A percentile compares a stretch with the other conserved stretches of the same genome.
phyloP scores from a whole-genome alignment of 306 rosid species.

The Gillenia trifoliata region DNA sequence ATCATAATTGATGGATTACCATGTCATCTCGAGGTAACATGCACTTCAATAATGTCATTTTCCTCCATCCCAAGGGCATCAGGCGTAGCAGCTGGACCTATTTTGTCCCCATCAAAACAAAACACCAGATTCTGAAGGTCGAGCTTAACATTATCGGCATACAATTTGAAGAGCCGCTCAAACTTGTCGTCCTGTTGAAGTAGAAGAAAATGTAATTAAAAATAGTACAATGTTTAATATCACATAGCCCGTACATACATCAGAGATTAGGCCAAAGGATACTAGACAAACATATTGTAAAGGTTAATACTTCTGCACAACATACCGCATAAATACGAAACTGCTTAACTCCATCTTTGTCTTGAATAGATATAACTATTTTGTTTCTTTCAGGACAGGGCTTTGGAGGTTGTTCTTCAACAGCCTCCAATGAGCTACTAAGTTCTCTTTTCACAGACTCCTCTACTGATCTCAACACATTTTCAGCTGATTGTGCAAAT shows the following conservation, averaged over 20 bases:
- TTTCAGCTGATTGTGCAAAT: slow-evolving; percentile 60
- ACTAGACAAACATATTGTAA: background rate
- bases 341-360: slow-evolving; percentile 62
- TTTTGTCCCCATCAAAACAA: slow-evolving; percentile 81
- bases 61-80: slow-evolving; percentile 77
- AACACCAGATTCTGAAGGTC: slow-evolving; percentile 52
- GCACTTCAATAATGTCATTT: slow-evolving; percentile 77
- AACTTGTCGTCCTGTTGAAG: slow-evolving; percentile 72
- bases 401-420: slow-evolving; percentile 33
- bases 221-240: background rate
- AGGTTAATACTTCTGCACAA: slow-evolving; percentile 1
- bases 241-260: background rate
- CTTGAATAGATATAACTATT: slow-evolving; percentile 71
- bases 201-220: background rate
- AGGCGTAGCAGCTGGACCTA: slow-evolving; percentile 62
- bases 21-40: slow-evolving; percentile 46
- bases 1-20: slow-evolving; percentile 26
- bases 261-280: background rate
- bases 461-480: slow-evolving; percentile 44
- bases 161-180: slow-evolving; percentile 70
- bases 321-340: slow-evolving; percentile 71
- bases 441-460: slow-evolving; percentile 48
- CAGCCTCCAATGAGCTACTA: slow-evolving; percentile 26
- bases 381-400: slow-evolving; percentile 49
- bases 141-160: slow-evolving; percentile 60